Conservation (phyloP, 441 rosid species). For the Mallotus japonicus region DNA sequence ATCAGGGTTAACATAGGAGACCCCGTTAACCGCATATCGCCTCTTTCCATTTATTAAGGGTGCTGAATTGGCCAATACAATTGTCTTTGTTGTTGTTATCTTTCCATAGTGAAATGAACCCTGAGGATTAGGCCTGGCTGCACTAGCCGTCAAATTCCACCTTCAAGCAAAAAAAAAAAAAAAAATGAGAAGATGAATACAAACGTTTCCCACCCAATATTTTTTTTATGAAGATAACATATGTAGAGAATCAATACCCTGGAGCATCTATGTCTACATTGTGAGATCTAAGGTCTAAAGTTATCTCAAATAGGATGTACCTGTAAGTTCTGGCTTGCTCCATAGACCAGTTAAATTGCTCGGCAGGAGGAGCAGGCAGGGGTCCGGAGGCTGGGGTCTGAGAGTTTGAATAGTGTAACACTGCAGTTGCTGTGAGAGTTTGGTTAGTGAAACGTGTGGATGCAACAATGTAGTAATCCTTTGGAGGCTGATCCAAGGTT, state of each 20-base stretch:
- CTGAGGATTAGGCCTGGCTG: constrained; percentile 95
- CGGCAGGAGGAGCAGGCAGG: constrained; percentile 53
- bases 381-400: constrained; percentile 56
- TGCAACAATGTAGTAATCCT: constrained; percentile 81
- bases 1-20: constrained; percentile 64
- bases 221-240: not conserved
- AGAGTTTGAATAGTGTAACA: constrained; percentile 69
- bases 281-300: not conserved
- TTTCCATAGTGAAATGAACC: constrained; percentile 87
- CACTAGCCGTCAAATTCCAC: constrained; percentile 92
- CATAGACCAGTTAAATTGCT: constrained; percentile 65
- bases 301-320: constrained; percentile 30
- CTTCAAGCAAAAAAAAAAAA: constrained; percentile 27
- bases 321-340: constrained; percentile 81
- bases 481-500: constrained; percentile 64
- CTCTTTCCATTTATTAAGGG: constrained; percentile 71
- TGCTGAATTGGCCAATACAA: constrained; percentile 66
- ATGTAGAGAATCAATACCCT: not conserved
- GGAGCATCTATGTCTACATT: not conserved
- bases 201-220: not conserved
- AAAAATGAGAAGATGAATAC: not conserved
- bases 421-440: constrained; percentile 49
- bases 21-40: constrained; percentile 73
- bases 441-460: constrained; percentile 51
- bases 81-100: constrained; percentile 53